Evolutionary conservation across 23 red algal species (phyloP), one percentile per base, ranked within the genome.

Genomic region (Pyropia yezoensis): DNA sequence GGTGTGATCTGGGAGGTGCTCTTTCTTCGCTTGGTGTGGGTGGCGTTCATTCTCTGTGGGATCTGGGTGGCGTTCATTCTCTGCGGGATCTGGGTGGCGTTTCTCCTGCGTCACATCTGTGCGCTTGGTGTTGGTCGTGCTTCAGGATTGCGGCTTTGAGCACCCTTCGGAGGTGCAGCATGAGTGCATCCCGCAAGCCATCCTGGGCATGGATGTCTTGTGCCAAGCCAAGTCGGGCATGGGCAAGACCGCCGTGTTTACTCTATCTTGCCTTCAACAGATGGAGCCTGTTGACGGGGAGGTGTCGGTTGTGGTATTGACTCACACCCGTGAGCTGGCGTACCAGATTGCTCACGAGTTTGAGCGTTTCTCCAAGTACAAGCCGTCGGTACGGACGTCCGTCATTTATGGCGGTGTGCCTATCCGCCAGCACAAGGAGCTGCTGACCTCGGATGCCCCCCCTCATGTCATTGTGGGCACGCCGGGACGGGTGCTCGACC

Each of bases 221-320:
- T 88, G 84, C 61, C 92, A 96, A 69, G 92, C 92, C 34, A 96
- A 96, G 72, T 90, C 85, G 20, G 92, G 92, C 4, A 89, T 96
- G 84, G 92, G 92, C 23, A 96, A 96, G 60, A 96, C 92, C 39
- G 92, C 92, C 11, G 92, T 96, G 0, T 96, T 96, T 83, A 71
- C 71, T 11, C 79, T 96, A 20, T 77, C 92, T 23, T 79, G 82
- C 18, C 70, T 96, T 1, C 92, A 96, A 52, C 92, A 96, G 53
- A 50, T 96, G 55, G 92, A 85, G 14, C 92, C 92, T n/a, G 50
- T 63, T 11, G 92, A 96, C 27, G 80, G 80, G 30, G 62, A 82
- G 32, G 85, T 89, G 16, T 85, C 77, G 24, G 64, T 57, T 17
- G 66, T 96, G 14, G 74, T 96, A 23, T 65, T 96, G 21, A 78